Evolutionary conservation across 2,329 filamentous ascomycete genomes (phyloP).

Genomic region (Biscogniauxia sp.): DNA sequence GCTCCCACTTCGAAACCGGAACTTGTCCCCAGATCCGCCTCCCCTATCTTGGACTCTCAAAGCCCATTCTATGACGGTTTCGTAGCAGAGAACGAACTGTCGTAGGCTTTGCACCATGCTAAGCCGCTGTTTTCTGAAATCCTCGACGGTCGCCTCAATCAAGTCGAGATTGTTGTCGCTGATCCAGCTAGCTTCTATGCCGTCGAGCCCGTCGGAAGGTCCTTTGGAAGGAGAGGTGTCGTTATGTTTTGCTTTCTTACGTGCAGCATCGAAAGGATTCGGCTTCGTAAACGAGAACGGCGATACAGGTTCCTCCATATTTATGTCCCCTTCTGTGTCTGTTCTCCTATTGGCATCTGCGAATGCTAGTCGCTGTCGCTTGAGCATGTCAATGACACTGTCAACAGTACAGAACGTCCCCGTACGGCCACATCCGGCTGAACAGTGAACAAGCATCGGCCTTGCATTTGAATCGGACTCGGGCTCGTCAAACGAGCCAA

Average conservation of each 20-base stretch:
- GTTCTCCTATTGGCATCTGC: constrained; percentile 20
- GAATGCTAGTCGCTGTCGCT: constrained; percentile 64
- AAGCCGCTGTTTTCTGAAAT: constrained; percentile 82
- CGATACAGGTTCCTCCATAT: constrained; percentile 40
- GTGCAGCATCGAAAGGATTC: constrained; percentile 21
- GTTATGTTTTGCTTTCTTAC: constrained; percentile 16
- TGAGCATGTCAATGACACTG: constrained; percentile 93
- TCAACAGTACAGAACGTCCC: constrained; percentile 97
- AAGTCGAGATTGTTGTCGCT: constrained; percentile 70
- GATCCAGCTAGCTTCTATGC: constrained; percentile 63
- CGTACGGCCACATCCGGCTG: constrained; percentile 90
- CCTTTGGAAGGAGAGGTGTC: constrained; percentile 3
- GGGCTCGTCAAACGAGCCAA: constrained; percentile 58
- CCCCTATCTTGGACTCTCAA: constrained; percentile 44
- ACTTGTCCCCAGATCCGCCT: constrained; percentile 17
- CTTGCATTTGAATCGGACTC: constrained; percentile 52
- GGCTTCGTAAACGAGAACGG: constrained; percentile 24
- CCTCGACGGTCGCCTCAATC: constrained; percentile 82
- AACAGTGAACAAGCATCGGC: constrained; percentile 91
- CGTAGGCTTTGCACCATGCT: constrained; percentile 96
- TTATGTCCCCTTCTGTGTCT: constrained; percentile 45
- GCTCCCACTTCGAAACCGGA: constrained; percentile 35
- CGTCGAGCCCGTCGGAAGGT: constrained; percentile 3
- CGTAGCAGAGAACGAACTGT: constrained; percentile 95
- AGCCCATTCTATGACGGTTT: constrained; percentile 89